These are phyloP conservation scores for Begonia masoniana DNA, from an alignment of 306 rosid genomes.

Conservation along the genomic window DNA sequence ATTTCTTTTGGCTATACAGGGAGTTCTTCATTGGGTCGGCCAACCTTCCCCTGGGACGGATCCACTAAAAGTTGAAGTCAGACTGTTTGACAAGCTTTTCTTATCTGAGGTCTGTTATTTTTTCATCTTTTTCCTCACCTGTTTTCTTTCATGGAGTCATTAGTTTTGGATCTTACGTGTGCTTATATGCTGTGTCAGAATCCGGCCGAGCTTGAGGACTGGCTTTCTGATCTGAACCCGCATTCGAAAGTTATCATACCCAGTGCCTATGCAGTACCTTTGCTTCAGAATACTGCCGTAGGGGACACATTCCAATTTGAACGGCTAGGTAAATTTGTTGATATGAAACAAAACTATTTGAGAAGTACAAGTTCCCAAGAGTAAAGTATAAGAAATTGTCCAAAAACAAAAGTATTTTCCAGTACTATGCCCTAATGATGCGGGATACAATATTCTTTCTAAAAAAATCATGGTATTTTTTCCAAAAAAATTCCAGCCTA, in stretches of 20 bases:
- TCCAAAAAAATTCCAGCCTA: too few relatives aligned
- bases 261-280: conserved; percentile 52
- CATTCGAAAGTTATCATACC: conserved; percentile 50
- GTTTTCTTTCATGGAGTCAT: too few relatives aligned
- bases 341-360: too few relatives aligned
- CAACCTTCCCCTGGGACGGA: conserved; percentile 75
- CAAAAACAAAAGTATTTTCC: too few relatives aligned
- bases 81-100: conserved; percentile 80
- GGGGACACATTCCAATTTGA: conserved; percentile 89
- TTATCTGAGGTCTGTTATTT: conserved; percentile 60
- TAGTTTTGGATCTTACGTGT: not conserved
- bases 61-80: conserved; percentile 75
- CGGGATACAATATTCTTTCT: too few relatives aligned
- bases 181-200: conserved; percentile 34
- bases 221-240: conserved; percentile 82
- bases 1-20: conserved; percentile 26
- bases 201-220: conserved; percentile 87
- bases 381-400: too few relatives aligned
- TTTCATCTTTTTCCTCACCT: not conserved
- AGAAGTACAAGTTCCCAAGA: too few relatives aligned
- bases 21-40: conserved; percentile 93
- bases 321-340: conserved; percentile 59
- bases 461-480: too few relatives aligned
- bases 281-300: conserved; percentile 34
- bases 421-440: too few relatives aligned